Conservation (phyloP, 345 rosid genomes). For the Eucalyptus pauciflora region DNA sequence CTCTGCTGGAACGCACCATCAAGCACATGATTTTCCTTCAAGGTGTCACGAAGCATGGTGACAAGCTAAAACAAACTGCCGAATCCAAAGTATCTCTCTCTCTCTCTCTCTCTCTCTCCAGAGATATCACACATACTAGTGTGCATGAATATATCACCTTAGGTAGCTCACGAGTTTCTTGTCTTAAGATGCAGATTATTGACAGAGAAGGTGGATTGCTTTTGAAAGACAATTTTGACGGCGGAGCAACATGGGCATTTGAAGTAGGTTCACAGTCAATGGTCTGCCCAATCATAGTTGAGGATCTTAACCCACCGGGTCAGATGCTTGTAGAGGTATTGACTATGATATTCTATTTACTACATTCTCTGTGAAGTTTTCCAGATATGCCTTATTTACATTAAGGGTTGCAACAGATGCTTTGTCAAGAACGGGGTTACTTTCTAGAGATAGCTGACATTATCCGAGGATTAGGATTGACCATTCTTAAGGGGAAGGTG, state of each 20-base stretch:
- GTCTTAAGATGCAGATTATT: slow-evolving; percentile 31
- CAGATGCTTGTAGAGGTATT: slow-evolving; percentile 90
- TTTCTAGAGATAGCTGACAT: slow-evolving; percentile 91
- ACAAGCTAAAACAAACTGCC: slow-evolving; percentile 73
- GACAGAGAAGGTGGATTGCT: slow-evolving; percentile 41
- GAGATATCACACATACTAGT: not conserved
- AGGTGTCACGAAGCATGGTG: slow-evolving; percentile 88
- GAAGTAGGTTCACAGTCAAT: slow-evolving; percentile 88
- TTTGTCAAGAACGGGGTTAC: slow-evolving; percentile 89
- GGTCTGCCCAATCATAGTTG: slow-evolving; percentile 90
- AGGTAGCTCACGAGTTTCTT: not conserved
- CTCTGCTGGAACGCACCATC: slow-evolving; percentile 84
- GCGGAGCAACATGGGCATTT: slow-evolving; percentile 98
- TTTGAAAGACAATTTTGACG: slow-evolving; percentile 52
- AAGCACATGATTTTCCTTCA: slow-evolving; percentile 99
- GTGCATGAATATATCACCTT: not conserved
- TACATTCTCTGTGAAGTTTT: not conserved
- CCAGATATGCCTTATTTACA: not conserved
- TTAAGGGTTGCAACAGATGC: slow-evolving; percentile 42
- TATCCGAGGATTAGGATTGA: slow-evolving; percentile 82
- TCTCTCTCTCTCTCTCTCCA: not conserved
- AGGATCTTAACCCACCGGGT: slow-evolving; percentile 85
- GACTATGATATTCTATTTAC: not conserved
- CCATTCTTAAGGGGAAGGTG: slow-evolving; percentile 90
- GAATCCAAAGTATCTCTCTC: slow-evolving; percentile 59